These are phyloP conservation scores for Arachis hypogaea DNA, from an alignment of 306 rosid species.

Conservation along the genomic window DNA sequence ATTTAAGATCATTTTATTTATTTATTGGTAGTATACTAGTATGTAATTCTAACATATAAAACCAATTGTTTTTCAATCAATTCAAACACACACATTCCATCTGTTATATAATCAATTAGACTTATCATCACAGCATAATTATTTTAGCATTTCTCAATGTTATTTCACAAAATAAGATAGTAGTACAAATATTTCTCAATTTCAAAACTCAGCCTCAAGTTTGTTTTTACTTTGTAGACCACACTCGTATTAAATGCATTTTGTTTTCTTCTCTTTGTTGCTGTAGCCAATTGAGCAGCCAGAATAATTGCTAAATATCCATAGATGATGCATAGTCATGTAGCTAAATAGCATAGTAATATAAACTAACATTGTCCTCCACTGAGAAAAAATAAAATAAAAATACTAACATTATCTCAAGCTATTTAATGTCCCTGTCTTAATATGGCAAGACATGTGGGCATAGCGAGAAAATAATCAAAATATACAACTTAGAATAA, in stretches of 20 bases:
- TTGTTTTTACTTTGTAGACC: background rate
- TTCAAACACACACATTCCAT: too few relatives aligned
- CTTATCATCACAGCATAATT: too few relatives aligned
- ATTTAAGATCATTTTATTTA: too few relatives aligned
- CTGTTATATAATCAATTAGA: too few relatives aligned
- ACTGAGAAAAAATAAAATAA: background rate
- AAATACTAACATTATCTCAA: conserved; percentile 13
- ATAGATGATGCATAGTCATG: background rate
- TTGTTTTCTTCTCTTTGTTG: background rate
- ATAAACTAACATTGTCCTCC: background rate
- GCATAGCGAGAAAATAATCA: background rate
- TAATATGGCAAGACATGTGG: conserved; percentile 9
- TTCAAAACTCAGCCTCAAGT: background rate
- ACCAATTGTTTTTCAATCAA: too few relatives aligned
- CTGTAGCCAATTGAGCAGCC: background rate
- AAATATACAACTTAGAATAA: background rate
- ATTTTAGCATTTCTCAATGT: too few relatives aligned
- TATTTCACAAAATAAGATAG: too few relatives aligned
- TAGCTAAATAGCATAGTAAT: too few relatives aligned
- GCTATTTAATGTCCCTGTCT: conserved; percentile 1
- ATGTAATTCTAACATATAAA: too few relatives aligned
- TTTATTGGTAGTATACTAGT: too few relatives aligned
- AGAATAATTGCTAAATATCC: conserved; percentile 16
- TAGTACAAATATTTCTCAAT: background rate
- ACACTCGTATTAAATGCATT: background rate